Evolutionary conservation across 1,139 yeast species (phyloP).

Genomic region (Candida sanyaensis): DNA sequence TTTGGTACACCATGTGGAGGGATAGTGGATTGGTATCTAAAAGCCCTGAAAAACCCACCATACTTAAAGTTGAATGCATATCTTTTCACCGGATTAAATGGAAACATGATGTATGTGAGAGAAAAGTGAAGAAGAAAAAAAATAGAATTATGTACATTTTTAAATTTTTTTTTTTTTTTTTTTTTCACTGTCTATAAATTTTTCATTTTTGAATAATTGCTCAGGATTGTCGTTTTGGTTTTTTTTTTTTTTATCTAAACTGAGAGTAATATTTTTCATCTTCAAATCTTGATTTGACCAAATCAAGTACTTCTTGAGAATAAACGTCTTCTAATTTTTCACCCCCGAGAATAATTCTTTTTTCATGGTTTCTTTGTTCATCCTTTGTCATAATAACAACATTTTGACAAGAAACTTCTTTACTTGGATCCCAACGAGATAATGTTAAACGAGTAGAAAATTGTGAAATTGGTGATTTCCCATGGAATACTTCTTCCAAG

Average conservation of each 20-base stretch:
- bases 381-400: conserved; percentile 87
- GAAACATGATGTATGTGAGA: conserved; percentile 11
- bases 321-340: conserved; percentile 66
- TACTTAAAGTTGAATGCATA: not conserved
- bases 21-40: conserved; percentile 24
- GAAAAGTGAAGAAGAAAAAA: not conserved
- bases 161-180: not conserved
- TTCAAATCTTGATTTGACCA: conserved; percentile 62
- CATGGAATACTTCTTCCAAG: conserved; percentile 90
- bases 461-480: conserved; percentile 88
- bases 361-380: conserved; percentile 81
- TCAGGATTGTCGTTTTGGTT: not conserved
- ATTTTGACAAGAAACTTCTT: conserved; percentile 63
- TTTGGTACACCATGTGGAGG: conserved; percentile 9
- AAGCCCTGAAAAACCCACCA: conserved; percentile 2
- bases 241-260: conserved; percentile 28
- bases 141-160: not conserved
- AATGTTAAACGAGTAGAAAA: conserved; percentile 76
- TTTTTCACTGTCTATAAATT: not conserved
- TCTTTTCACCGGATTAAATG: conserved; percentile 14
- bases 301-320: conserved; percentile 54
- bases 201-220: too few species aligned
- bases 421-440: conserved; percentile 77
- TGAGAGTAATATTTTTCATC: conserved; percentile 76
- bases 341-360: conserved; percentile 66